Percentiles rank a stretch among this genome's conserved stretches.
Evolutionary conservation across 805 yeast genomes (phyloP).

Genomic region (Vanderwaltozyma tropicalis): DNA sequence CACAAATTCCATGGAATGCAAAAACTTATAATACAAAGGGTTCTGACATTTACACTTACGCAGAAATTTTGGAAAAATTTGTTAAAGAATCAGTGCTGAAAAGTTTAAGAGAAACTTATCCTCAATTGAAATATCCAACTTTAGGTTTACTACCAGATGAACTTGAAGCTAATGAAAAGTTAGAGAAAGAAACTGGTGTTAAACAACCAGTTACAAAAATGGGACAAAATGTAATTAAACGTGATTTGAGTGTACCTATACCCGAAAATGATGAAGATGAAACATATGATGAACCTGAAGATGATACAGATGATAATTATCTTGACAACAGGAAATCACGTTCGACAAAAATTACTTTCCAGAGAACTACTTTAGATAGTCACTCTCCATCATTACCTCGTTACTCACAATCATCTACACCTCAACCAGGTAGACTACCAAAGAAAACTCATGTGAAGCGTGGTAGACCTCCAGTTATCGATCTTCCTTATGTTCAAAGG

Average conservation of each 20-base stretch:
- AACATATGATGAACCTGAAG: neutral
- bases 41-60: slow-evolving; percentile 59
- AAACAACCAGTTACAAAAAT: neutral
- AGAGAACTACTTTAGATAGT: slow-evolving; percentile 1
- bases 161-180: neutral
- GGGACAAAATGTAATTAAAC: neutral
- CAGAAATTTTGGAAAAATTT: slow-evolving; percentile 38
- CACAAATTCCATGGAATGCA: slow-evolving; percentile 86
- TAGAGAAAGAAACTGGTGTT: neutral
- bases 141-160: slow-evolving; percentile 62
- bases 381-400: slow-evolving; percentile 2
- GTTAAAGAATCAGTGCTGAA: slow-evolving; percentile 30
- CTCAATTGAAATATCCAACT: slow-evolving; percentile 34
- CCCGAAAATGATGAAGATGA: slow-evolving; percentile 4
- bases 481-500: slow-evolving; percentile 62
- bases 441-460: slow-evolving; percentile 25
- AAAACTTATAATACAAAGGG: slow-evolving; percentile 67
- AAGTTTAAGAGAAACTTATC: slow-evolving; percentile 24
- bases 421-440: slow-evolving; percentile 12
- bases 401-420: slow-evolving; percentile 10
- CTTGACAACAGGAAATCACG: neutral
- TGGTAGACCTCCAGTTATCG: slow-evolving; percentile 29
- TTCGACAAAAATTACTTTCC: neutral
- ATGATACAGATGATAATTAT: slow-evolving; percentile 1
- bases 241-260: slow-evolving; percentile 7